Conservation (phyloP, 1,284 basidiomycete species). For the Sanghuangporus baumii region DNA sequence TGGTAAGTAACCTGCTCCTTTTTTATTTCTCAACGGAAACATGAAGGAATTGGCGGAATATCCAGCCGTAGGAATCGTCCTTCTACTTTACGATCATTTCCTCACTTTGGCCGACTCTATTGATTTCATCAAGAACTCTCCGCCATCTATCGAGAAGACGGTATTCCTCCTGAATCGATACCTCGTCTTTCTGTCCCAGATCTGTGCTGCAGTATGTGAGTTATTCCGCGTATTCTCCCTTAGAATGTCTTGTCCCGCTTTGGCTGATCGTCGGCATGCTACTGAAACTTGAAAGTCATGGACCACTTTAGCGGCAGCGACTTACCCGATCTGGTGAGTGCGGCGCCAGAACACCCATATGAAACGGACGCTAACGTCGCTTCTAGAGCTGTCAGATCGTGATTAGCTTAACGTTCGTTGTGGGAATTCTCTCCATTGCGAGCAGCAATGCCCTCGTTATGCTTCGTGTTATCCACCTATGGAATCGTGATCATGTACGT, state of each 20-base stretch:
- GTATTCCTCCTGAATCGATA: conserved; percentile 23
- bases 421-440: conserved; percentile 11
- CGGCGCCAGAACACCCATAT: neutral
- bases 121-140: conserved; percentile 21
- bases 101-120: conserved; percentile 25
- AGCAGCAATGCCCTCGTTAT: conserved; percentile 14
- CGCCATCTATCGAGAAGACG: conserved; percentile 18
- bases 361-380: neutral
- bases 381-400: conserved; percentile 3
- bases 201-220: conserved; percentile 8
- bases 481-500: conserved; percentile 17
- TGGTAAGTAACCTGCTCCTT: neutral
- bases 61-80: conserved; percentile 20
- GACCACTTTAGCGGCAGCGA: neutral
- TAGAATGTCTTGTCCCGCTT: neutral
- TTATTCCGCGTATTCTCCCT: neutral
- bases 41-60: too few relatives aligned
- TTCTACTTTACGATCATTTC: conserved; percentile 24
- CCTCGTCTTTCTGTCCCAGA: conserved; percentile 8
- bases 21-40: neutral
- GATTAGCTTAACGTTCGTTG: neutral
- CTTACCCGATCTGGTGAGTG: neutral
- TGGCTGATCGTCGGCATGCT: neutral
- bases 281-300: neutral
- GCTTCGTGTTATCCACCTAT: conserved; percentile 14